Evolutionary conservation across 371 early-diverging fungal species (phyloP), one percentile per base, ranked within the genome.

Genomic region (Apophysomyces elegans): DNA sequence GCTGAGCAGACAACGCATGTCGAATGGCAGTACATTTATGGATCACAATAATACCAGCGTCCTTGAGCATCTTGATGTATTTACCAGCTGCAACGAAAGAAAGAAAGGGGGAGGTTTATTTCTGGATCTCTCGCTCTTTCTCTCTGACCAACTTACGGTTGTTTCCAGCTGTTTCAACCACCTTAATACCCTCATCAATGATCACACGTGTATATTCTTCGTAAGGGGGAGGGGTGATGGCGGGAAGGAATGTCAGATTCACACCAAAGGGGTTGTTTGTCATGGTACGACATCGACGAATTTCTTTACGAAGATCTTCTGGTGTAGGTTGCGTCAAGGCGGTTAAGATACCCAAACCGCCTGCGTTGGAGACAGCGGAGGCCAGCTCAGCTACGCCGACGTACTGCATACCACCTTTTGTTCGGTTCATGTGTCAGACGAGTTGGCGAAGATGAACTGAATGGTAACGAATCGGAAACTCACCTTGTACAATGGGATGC

Each of bases 361-460:
- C 99, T 60, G 98, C 99, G 82, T 99, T 99, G 39, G 96, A 96
- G 47, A 99, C 96, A 67, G 99, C 93, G 50, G 88, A 83, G 9
- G 89, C 93, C 68, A 91, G 78, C 66, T 91, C 93, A 37, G 91
- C 91, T 0, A 86, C 85, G 46, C 93, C 93, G 41, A 93, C 90
- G 44, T 68, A 47, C 43, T 62, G 62, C 69, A 68, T 68, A 18
- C 69, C 69, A 60, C 69, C 69, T 68, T 14, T 41, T 5, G 1
- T 21, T 26, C 2, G 32, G 32, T 26, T 26, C 32, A 26, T 26
- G 32, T 2, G 32, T 26, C 32, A 26, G 32, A 26, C 0, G 32
- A 0, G 3, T 26, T 26, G 32, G n/a, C n/a, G 21, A 18, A 18
- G 8, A 21, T 50, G 16, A 50, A 21, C 54, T n/a, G 54, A 50